A percentile compares a stretch with the other conserved stretches of the same genome.
Evolutionary conservation across 305 asterid genomes (phyloP).

Genomic region (Ruellia speciosa): DNA sequence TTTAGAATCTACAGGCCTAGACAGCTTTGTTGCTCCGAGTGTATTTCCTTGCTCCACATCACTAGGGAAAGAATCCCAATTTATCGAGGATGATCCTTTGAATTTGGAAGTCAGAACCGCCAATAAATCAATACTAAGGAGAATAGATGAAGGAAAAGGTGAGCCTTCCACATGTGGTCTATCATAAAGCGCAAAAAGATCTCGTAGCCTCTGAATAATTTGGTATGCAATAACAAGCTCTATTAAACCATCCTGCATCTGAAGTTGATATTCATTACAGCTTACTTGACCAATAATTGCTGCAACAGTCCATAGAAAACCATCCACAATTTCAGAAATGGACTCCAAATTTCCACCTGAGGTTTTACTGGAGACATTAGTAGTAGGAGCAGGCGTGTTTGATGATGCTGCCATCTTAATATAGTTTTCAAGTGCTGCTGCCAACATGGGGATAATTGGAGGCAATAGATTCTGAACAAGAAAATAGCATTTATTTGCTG

Average conservation of each 20-base stretch:
- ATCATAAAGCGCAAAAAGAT: slow-evolving; percentile 95
- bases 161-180: slow-evolving; percentile 96
- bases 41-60: slow-evolving; percentile 29
- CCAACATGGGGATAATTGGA: slow-evolving; percentile 92
- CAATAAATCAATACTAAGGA: slow-evolving; percentile 73
- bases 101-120: slow-evolving; percentile 74
- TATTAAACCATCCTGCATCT: slow-evolving; percentile 81
- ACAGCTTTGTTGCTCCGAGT: slow-evolving; percentile 22
- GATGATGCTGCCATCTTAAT: slow-evolving; percentile 86
- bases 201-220: slow-evolving; percentile 85
- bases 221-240: slow-evolving; percentile 92
- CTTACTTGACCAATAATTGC: slow-evolving; percentile 64
- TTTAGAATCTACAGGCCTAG: slow-evolving; percentile 34
- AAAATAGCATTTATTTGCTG: slow-evolving; percentile 76
- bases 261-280: slow-evolving; percentile 58
- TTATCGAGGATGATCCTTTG: slow-evolving; percentile 56
- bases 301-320: slow-evolving; percentile 74
- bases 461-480: slow-evolving; percentile 93
- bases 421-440: slow-evolving; percentile 85
- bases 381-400: slow-evolving; percentile 50
- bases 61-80: slow-evolving; percentile 57
- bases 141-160: slow-evolving; percentile 91
- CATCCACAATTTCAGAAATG: slow-evolving; percentile 73
- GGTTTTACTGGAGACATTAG: slow-evolving; percentile 46
- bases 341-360: slow-evolving; percentile 53